Conservation (phyloP, 1,139 yeast species). For the Taiozyma sp. region DNA sequence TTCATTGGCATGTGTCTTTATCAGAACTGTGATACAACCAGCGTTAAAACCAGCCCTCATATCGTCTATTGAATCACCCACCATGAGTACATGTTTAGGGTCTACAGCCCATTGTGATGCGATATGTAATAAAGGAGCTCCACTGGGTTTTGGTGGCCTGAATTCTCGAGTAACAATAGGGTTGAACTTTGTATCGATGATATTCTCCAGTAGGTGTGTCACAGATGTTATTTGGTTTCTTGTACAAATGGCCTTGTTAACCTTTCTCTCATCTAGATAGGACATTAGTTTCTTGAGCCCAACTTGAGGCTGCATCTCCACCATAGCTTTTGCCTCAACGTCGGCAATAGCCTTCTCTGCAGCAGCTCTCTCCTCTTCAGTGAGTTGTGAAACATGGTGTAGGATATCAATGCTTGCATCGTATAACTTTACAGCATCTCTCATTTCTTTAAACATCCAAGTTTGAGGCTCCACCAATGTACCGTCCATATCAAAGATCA, state of each 20-base stretch:
- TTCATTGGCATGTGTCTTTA: slow-evolving; percentile 44
- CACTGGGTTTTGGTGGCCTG: slow-evolving; percentile 61
- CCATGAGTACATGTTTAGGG: slow-evolving; percentile 52
- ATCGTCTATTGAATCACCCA: slow-evolving; percentile 66
- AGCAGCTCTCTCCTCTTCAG: slow-evolving; percentile 29
- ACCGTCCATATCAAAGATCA: slow-evolving; percentile 70
- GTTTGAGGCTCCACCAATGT: slow-evolving; percentile 62
- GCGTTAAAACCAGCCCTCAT: slow-evolving; percentile 56
- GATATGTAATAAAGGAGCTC: slow-evolving; percentile 53
- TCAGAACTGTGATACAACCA: slow-evolving; percentile 50
- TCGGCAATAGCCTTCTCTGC: slow-evolving; percentile 43
- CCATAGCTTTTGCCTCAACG: slow-evolving; percentile 56
- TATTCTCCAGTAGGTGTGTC: slow-evolving; percentile 39
- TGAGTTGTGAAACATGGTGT: slow-evolving; percentile 38
- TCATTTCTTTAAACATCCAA: slow-evolving; percentile 62
- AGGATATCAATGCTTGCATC: slow-evolving; percentile 46
- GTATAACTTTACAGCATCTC: slow-evolving; percentile 46
- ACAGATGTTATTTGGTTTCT: slow-evolving; percentile 48
- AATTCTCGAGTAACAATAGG: slow-evolving; percentile 57
- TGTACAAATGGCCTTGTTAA: slow-evolving; percentile 54
- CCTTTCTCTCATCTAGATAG: slow-evolving; percentile 12
- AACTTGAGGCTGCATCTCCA: slow-evolving; percentile 50
- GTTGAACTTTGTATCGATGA: slow-evolving; percentile 38
- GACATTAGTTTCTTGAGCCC: slow-evolving; percentile 29
- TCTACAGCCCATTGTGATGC: slow-evolving; percentile 38